These are phyloP conservation scores for Pugionium cornutum DNA, from an alignment of 345 rosid species.

Conservation along the genomic window DNA sequence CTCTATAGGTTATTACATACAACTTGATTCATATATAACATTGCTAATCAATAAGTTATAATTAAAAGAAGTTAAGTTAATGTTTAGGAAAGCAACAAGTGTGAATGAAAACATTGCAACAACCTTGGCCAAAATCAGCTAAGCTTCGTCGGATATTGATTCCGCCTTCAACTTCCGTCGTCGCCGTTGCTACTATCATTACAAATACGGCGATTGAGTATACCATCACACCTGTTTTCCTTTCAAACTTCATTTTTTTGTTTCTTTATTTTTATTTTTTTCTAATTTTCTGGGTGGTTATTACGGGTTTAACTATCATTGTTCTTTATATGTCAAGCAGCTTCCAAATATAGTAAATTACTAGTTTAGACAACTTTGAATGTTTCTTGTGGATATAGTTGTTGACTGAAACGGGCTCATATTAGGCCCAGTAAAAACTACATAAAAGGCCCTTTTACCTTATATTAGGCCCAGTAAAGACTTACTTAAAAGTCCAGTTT, in stretches of 20 bases:
- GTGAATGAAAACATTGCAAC: conserved; percentile 34
- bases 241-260: conserved; percentile 23
- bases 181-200: conserved; percentile 8
- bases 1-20: neutral
- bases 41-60: conserved; percentile 2
- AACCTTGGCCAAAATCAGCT: conserved; percentile 29
- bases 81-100: conserved; percentile 38
- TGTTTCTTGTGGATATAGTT: conserved; percentile 10
- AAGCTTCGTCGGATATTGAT: conserved; percentile 30
- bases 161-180: conserved; percentile 9
- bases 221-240: neutral
- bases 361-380: conserved; percentile 25
- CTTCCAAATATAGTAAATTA: conserved; percentile 19
- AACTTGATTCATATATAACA: neutral
- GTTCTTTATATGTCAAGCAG: conserved; percentile 26
- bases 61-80: conserved; percentile 1
- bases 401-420: too few species aligned
- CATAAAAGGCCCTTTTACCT: too few species aligned
- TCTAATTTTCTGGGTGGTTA: neutral
- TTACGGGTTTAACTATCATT: neutral
- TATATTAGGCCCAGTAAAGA: too few species aligned
- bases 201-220: neutral
- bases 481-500: too few species aligned
- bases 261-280: neutral
- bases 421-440: too few species aligned